These are phyloP conservation scores for Pleurotus sapidus DNA, from an alignment of 768 basidiomycete species.

Conservation along the genomic window DNA sequence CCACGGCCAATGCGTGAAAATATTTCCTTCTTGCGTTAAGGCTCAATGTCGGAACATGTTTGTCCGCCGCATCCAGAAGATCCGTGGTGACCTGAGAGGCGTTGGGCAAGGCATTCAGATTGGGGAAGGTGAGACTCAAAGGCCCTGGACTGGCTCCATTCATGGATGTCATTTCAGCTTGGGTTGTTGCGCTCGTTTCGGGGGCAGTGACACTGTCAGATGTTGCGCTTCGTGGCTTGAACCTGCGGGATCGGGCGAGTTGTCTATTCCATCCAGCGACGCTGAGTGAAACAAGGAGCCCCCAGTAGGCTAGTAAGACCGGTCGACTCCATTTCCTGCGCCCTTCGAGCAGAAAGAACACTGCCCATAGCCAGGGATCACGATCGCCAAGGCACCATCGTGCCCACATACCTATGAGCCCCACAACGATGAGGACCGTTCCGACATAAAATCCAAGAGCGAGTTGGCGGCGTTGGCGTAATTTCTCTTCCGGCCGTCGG, in stretches of 20 bases:
- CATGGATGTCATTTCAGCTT: constrained; percentile 12
- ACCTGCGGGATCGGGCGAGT: constrained; percentile 71
- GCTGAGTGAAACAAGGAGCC: constrained; percentile 69
- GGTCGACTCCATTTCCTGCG: constrained; percentile 76
- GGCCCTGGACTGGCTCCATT: constrained; percentile 17
- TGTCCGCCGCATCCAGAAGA: constrained; percentile 82
- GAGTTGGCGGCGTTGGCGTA: constrained; percentile 75
- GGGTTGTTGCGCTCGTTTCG: constrained; percentile 18
- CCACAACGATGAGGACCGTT: constrained; percentile 70
- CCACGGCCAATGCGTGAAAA: constrained; percentile 93
- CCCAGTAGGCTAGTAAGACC: constrained; percentile 85
- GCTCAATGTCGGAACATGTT: constrained; percentile 84
- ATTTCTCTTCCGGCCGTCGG: constrained; percentile 80
- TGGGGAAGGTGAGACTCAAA: constrained; percentile 41
- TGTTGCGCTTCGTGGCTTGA: constrained; percentile 46
- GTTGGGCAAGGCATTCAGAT: constrained; percentile 51
- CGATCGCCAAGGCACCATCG: constrained; percentile 78
- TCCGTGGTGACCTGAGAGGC: constrained; percentile 44
- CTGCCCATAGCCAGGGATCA: constrained; percentile 85
- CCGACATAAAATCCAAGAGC: constrained; percentile 85
- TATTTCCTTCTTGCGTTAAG: constrained; percentile 94
- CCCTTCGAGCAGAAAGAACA: constrained; percentile 78
- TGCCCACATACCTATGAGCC: constrained; percentile 91
- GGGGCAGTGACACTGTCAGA: constrained; percentile 32
- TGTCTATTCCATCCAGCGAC: constrained; percentile 96